Evolutionary conservation across 495 filamentous ascomycete species (phyloP), one percentile per base, ranked within the genome.

Genomic region (Daldinia concentrica): DNA sequence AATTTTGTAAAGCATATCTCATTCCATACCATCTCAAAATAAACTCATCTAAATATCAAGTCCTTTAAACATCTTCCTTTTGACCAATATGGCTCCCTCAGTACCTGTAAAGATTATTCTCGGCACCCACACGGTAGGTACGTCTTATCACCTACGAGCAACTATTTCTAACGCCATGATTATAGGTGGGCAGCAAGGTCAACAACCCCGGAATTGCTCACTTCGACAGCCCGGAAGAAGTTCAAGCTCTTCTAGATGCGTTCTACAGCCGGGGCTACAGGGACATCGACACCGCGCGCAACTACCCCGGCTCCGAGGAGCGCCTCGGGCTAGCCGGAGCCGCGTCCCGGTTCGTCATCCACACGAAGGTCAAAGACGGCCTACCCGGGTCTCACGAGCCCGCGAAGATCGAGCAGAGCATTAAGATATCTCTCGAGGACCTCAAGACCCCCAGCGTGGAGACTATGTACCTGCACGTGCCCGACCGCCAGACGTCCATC

Each of bases 401-500:
- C 1, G 43, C 43, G 19, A 22, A 48, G 43, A 48, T 48, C 19
- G 43, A 22, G 43, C 19, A 48, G 43, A 48, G 43, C 43, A 48
- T 48, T 3, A 22, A 48, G 17, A 11, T 12, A 9, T 48, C 43
- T 1, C 43, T 48, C 7, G 17, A 9, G 43, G 43, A 48, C 2
- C 43, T 48, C 19, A 5, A 11, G 43, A 12, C 19, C 9, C 9
- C 43, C 43, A 48, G 43, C 43, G 43, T 48, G 5, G 43, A 48
- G 43, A 76, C 78, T 41, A 69, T 74, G 60, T 84, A 82, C 66
- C 73, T 85, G 17, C 83, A 87, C 66, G 64, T 69, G 0, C 83
- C 85, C 1, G 82, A 86, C 60, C 79, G 79, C 12, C 57, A 67
- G 6, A 81, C 77, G 0, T 79, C 81, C 6, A 80, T 85, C 32